phyloP scores from a whole-genome alignment of 164 flowering plant genomes.

The Aristolochia fimbriata region DNA sequence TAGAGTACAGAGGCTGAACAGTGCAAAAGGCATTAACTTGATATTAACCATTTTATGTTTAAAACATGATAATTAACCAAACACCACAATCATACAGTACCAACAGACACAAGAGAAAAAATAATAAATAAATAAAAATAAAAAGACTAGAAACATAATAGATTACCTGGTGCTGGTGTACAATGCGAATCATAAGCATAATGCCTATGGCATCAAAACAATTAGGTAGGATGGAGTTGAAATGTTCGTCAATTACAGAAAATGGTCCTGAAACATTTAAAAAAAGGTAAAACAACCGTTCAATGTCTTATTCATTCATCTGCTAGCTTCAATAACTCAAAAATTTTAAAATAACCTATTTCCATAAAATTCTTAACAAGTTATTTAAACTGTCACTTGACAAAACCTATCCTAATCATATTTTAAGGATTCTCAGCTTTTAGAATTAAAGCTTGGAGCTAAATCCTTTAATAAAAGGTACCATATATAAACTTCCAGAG shows the following conservation, averaged over 20 bases:
- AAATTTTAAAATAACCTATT: too few relatives aligned
- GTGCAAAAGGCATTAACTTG: too few relatives aligned
- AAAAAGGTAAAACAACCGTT: neutral
- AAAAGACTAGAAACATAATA: neutral
- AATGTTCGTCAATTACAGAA: slow-evolving; percentile 88
- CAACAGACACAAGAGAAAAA: neutral
- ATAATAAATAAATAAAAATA: neutral
- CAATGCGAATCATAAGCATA: slow-evolving; percentile 95
- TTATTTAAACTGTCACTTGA: too few relatives aligned
- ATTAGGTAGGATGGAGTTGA: slow-evolving; percentile 70
- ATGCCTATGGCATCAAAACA: slow-evolving; percentile 95
- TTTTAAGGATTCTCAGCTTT: too few relatives aligned
- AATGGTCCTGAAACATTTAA: slow-evolving; percentile 64
- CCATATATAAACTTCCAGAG: too few relatives aligned
- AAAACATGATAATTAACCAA: neutral
- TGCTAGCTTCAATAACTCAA: too few relatives aligned
- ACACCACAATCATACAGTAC: neutral
- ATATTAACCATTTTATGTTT: too few relatives aligned
- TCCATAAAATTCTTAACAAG: too few relatives aligned
- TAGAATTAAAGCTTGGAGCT: too few relatives aligned
- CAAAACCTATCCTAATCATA: too few relatives aligned
- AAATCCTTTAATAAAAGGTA: too few relatives aligned
- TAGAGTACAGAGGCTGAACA: too few relatives aligned
- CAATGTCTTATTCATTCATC: neutral
- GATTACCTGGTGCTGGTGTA: slow-evolving; percentile 87